Conservation (phyloP, 2,329 filamentous ascomycete genomes). For the Trichoderma aggressivum region DNA sequence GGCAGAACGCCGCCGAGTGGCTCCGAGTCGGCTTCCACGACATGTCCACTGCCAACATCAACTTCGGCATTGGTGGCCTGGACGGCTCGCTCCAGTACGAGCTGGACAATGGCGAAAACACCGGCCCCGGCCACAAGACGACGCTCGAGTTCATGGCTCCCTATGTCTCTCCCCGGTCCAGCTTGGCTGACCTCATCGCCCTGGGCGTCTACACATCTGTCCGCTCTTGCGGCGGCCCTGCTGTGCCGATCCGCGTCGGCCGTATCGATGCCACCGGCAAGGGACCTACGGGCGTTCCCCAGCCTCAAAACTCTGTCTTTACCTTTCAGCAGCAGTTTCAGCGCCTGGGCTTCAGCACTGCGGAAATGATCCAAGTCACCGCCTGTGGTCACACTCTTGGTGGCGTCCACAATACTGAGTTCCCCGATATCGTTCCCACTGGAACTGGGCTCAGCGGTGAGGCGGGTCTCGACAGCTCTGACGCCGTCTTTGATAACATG, state of each 20-base stretch:
- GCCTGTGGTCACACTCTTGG: constrained; percentile 62
- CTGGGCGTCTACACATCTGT: constrained; percentile 57
- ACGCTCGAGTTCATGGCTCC: constrained; percentile 53
- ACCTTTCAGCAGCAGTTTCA: constrained; percentile 54
- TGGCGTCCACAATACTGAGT: constrained; percentile 54
- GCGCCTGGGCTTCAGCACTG: constrained; percentile 53
- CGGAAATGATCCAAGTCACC: constrained; percentile 58
- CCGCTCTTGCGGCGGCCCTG: constrained; percentile 56
- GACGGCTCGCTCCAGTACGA: constrained; percentile 61
- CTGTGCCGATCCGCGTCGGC: constrained; percentile 51
- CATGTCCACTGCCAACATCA: constrained; percentile 53
- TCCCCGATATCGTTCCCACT: constrained; percentile 49
- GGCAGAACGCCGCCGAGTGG: constrained; percentile 60
- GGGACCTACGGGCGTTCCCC: constrained; percentile 51
- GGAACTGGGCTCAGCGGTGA: constrained; percentile 44
- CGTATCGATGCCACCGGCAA: constrained; percentile 50
- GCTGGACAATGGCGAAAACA: constrained; percentile 52
- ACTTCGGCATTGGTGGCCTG: constrained; percentile 48
- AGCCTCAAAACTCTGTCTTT: constrained; percentile 52
- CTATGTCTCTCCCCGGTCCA: constrained; percentile 49
- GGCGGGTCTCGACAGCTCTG: constrained; percentile 45
- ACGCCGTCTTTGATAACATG: constrained; percentile 52
- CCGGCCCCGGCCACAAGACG: constrained; percentile 52
- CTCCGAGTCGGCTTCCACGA: constrained; percentile 60
- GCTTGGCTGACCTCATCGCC: constrained; percentile 57